Evolutionary conservation across 75 land plant species (phyloP).

Genomic region (Pinus taeda): DNA sequence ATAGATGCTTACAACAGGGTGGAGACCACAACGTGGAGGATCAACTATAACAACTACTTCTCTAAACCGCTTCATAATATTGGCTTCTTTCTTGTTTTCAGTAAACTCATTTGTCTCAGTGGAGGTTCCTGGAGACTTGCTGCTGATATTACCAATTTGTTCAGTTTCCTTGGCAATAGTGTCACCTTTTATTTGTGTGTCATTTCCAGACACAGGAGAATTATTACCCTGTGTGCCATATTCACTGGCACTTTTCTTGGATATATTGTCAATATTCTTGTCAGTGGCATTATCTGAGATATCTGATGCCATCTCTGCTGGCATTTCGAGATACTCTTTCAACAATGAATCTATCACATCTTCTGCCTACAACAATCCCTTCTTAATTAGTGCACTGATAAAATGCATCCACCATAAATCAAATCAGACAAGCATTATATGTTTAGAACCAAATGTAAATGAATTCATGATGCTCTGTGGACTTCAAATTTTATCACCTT

Average conservation of each 20-base stretch:
- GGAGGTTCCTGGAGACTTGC: constrained; percentile 3
- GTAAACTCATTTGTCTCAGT: constrained; percentile 15
- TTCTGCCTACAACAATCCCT: constrained; percentile 66
- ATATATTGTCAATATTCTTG: background rate
- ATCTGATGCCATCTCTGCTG: constrained; percentile 19
- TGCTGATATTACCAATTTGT: background rate
- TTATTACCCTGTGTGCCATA: constrained; percentile 13
- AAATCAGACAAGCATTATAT: background rate
- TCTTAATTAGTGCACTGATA: background rate
- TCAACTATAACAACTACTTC: constrained; percentile 96
- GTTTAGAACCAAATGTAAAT: background rate
- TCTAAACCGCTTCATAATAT: constrained; percentile 35
- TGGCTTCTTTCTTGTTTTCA: constrained; percentile 8
- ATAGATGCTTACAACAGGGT: constrained; percentile 70
- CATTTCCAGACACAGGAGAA: background rate
- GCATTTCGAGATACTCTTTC: constrained; percentile 56
- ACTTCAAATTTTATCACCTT: constrained; percentile 51
- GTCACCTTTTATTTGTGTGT: background rate
- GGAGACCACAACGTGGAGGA: constrained; percentile 95
- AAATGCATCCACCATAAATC: background rate
- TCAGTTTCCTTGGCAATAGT: constrained; percentile 12
- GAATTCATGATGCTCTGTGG: background rate
- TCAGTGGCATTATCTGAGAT: constrained; percentile 10
- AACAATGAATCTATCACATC: constrained; percentile 82
- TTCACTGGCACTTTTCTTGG: constrained; percentile 7